phyloP scores from a whole-genome alignment of 805 yeast species.

The Myxozyma sirexii region DNA sequence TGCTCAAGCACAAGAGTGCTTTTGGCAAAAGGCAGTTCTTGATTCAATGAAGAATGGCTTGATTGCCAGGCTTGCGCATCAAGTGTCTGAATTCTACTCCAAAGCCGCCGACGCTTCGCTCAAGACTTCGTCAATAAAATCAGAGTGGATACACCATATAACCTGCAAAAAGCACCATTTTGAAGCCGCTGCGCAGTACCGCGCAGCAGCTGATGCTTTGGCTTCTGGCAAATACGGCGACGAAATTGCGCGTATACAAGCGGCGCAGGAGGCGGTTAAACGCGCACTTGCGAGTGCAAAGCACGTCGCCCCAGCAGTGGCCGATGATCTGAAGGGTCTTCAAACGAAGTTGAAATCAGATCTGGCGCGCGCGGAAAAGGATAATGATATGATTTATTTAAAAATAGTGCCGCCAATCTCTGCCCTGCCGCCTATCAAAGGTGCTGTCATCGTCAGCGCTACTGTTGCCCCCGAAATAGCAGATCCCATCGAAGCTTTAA shows the following conservation, averaged over 20 bases:
- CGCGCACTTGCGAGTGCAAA: slow-evolving; percentile 47
- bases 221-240: slow-evolving; percentile 64
- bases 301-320: slow-evolving; percentile 49
- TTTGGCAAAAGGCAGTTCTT: slow-evolving; percentile 72
- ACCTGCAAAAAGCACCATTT: slow-evolving; percentile 66
- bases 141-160: slow-evolving; percentile 68
- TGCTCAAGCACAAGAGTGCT: slow-evolving; percentile 86
- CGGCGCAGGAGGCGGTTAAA: slow-evolving; percentile 47
- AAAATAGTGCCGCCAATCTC: slow-evolving; percentile 59
- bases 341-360: slow-evolving; percentile 49
- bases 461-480: slow-evolving; percentile 46
- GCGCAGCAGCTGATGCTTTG: slow-evolving; percentile 57
- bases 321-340: slow-evolving; percentile 59
- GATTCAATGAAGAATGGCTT: slow-evolving; percentile 58
- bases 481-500: slow-evolving; percentile 40
- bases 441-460: slow-evolving; percentile 61
- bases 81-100: slow-evolving; percentile 60
- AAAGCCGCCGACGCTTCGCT: slow-evolving; percentile 50
- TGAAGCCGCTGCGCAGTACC: slow-evolving; percentile 66
- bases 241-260: slow-evolving; percentile 61
- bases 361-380: slow-evolving; percentile 64
- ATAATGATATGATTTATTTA: slow-evolving; percentile 78
- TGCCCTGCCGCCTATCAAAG: slow-evolving; percentile 47
- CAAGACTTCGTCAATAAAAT: slow-evolving; percentile 53
- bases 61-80: slow-evolving; percentile 65